Conservation (phyloP, 805 yeast genomes). For the Candida sanyiensis region DNA sequence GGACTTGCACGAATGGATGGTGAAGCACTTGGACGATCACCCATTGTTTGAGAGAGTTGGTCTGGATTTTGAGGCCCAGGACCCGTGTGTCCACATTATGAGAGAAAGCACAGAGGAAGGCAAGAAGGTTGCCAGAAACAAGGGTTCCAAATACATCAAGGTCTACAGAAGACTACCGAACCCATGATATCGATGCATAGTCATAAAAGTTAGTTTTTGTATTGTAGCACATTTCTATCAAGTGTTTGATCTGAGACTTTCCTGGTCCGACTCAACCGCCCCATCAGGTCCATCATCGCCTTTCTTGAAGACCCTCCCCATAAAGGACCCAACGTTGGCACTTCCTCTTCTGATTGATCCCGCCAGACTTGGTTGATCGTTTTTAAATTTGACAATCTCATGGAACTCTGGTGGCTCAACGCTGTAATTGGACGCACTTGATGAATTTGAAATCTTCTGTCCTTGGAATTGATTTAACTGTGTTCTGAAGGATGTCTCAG, state of each 20-base stretch:
- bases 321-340: slow-evolving; percentile 34
- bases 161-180: slow-evolving; percentile 73
- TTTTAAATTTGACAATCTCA: slow-evolving; percentile 31
- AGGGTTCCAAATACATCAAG: slow-evolving; percentile 83
- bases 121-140: slow-evolving; percentile 87
- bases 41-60: slow-evolving; percentile 82
- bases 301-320: slow-evolving; percentile 27
- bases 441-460: slow-evolving; percentile 3
- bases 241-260: slow-evolving; percentile 11
- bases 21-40: slow-evolving; percentile 79
- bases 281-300: slow-evolving; percentile 14
- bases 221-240: too few relatives aligned
- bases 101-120: slow-evolving; percentile 95
- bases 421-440: slow-evolving; percentile 17
- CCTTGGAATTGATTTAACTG: slow-evolving; percentile 18
- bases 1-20: slow-evolving; percentile 97
- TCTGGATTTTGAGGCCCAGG: slow-evolving; percentile 73
- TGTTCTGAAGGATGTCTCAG: slow-evolving; percentile 21
- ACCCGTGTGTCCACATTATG: slow-evolving; percentile 83
- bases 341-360: slow-evolving; percentile 40
- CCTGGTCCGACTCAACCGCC: slow-evolving; percentile 23
- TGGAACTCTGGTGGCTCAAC: slow-evolving; percentile 35
- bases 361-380: slow-evolving; percentile 21
- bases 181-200: slow-evolving; percentile 37
- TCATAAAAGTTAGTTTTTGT: too few relatives aligned